Evolutionary conservation across 768 basidiomycete genomes (phyloP), one percentile per base, ranked within the genome.

Genomic region (Cystobasidium ongulense): DNA sequence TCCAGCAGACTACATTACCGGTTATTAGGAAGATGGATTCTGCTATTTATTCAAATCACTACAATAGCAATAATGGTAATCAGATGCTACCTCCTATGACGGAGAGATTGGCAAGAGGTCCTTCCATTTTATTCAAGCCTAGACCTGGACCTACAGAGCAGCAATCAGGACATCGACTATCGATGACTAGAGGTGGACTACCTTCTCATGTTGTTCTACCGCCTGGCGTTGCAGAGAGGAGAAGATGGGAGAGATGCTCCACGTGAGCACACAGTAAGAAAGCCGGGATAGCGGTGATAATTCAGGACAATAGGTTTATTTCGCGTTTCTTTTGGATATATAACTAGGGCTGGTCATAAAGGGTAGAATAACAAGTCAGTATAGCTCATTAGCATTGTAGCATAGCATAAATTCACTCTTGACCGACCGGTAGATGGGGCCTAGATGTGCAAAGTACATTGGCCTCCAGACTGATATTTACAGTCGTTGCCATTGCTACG

Each of bases 221-320:
- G 25, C 53, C 54, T 33, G 54, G 68, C 29, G 35, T 71, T 3
- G 54, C 29, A 21, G 68, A 71, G 31, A 29, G 68, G 36, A 29
- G 53, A 29, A 71, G 68, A 59, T 71, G 68, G 68, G 68, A 71
- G 68, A 54, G 68, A 59, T 71, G 68, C 68, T 36, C 68, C 21
- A 71, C 68, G 11, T 71, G 53, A 46, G n/a, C 23, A 17, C 4
- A 23, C 23, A 7, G 27, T 27, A 31, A 17, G 33, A 59, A 5
- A 7, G 46, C 23, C 11, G 33, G 11, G 13, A 21, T 23, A 29
- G 17, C 57, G 25, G 57, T 15, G 13, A 27, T 29, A 8, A 39
- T 54, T 59, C 27, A 35, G 33, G 11, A 13, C 53, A 59, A 59
- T 59, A 35, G 57, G 4, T 29, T 35, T n/a, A 46, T 46, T 29